Percentiles rank a stretch among this genome's conserved stretches.
Evolutionary conservation across 2,329 filamentous ascomycete species (phyloP).

Genomic region (Leptoxyphium fumago): DNA sequence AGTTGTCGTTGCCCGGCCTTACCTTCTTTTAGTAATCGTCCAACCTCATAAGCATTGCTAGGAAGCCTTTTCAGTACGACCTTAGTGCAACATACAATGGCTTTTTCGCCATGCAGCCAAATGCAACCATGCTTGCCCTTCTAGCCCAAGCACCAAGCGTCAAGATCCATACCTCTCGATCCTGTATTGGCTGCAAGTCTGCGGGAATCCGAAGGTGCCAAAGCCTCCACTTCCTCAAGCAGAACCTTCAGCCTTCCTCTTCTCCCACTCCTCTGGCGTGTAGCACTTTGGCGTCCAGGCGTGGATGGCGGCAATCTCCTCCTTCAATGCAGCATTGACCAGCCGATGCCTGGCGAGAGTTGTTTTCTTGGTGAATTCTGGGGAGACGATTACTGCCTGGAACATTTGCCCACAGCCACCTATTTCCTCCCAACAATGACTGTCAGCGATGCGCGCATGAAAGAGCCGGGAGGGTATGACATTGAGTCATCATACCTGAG

Average conservation of each 20-base stretch:
- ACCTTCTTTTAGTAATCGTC: too few relatives aligned
- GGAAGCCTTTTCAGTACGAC: too few relatives aligned
- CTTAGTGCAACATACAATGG: too few relatives aligned
- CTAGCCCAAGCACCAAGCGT: too few relatives aligned
- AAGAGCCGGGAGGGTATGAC: background rate
- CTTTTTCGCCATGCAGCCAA: too few relatives aligned
- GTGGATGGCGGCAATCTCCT: constrained; percentile 81
- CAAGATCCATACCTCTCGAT: too few relatives aligned
- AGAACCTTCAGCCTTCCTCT: constrained; percentile 32
- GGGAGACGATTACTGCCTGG: constrained; percentile 51
- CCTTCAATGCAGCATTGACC: constrained; percentile 69
- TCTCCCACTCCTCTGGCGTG: constrained; percentile 79
- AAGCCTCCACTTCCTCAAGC: background rate
- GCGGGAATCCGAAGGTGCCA: too few relatives aligned
- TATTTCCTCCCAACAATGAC: constrained; percentile 16
- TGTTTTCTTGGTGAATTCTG: constrained; percentile 37
- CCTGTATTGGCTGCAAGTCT: background rate
- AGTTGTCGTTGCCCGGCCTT: too few relatives aligned
- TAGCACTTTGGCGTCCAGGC: constrained; percentile 92
- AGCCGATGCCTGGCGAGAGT: constrained; percentile 74
- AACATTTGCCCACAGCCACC: constrained; percentile 59
- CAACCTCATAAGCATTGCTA: too few relatives aligned
- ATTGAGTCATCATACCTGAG: constrained; percentile 49
- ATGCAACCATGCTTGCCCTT: too few relatives aligned
- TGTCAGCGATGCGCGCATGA: too few relatives aligned